Conservation (phyloP, 2,329 filamentous ascomycete genomes). For the Sclerotinia minor region DNA sequence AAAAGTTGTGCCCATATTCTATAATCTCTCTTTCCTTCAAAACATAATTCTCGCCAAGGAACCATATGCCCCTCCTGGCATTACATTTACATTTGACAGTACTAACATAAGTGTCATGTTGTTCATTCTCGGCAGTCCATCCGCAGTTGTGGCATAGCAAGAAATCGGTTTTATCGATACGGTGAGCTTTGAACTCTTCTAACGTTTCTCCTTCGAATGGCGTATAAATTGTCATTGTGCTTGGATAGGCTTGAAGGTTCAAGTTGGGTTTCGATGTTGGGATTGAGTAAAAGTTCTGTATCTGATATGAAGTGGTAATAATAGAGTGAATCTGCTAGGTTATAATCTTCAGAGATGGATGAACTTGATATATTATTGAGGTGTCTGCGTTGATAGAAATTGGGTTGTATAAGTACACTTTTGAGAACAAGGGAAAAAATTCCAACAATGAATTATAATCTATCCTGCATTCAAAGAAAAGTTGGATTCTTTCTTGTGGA, state of each 20-base stretch:
- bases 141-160: constrained; percentile 4
- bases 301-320: no score
- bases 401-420: not conserved
- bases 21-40: not conserved
- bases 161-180: not conserved
- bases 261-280: not conserved
- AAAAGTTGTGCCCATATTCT: accelerated
- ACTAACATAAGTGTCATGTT: not conserved
- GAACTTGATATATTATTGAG: not conserved
- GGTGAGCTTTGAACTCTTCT: not conserved
- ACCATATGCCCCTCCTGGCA: not conserved
- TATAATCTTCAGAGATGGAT: not conserved
- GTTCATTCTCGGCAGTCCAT: not conserved
- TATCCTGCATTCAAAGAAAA: not conserved
- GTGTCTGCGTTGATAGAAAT: not conserved
- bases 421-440: not conserved
- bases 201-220: not conserved
- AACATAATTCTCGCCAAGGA: not conserved
- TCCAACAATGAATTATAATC: not conserved
- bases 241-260: not conserved
- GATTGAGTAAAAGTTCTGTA: not conserved
- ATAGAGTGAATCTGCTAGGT: no score
- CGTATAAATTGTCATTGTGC: not conserved
- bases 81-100: not conserved
- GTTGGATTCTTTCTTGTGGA: not conserved